Base-by-base conservation (phyloP, 2,329 filamentous ascomycete genomes). In the Gyromitra esculenta region DNA sequence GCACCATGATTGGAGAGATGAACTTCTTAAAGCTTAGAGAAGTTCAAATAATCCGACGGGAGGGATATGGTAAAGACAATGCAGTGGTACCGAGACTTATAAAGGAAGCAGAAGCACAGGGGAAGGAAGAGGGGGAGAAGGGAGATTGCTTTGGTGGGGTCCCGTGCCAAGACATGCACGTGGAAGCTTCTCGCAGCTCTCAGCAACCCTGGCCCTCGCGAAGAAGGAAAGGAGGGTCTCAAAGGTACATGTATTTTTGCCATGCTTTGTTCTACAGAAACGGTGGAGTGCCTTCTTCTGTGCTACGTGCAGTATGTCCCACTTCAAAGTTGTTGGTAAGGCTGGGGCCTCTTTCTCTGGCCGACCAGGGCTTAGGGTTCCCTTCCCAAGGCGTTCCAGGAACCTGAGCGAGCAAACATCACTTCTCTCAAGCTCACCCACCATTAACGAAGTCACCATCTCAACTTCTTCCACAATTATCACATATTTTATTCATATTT, bases 121-220 rank as follows among this genome's bases (percentile, higher is more conserved):
- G 48, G 50, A 21, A n/a, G 71, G 54, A 65, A 64, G 57, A 70
- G 59, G 52, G 65, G 72, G 48, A 57, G 50, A 21, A n/a, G 71
- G 54, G 62, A 52, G 62, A 50, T 74, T 64, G 48, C 25, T 9
- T 35, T 64, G 31, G 72, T 70, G 72, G 64, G 65, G 65, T 75
- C 72, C 59, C 31, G 25, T 62, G 72, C 72, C 72, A 75, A 75
- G 72, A 43, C 57, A 59, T 59, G 65, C 65, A 70, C 59, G 65
- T 75, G 59, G 72, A 75, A 75, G 72, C 72, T 75, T 75, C 72
- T 75, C 64, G 72, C 18, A 52, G 43, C 13, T 35, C 1, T 25
- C 11, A 31, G 37, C 21, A 57, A 59, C 50, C 65, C 52, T 59
- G 57, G 21, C 65, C 65, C 52, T 56, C 11, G 25, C 25, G 25